Evolutionary conservation across 208 protist species (phyloP), one percentile per base, ranked within the genome.

Genomic region (Acanthamoeba triangularis): DNA sequence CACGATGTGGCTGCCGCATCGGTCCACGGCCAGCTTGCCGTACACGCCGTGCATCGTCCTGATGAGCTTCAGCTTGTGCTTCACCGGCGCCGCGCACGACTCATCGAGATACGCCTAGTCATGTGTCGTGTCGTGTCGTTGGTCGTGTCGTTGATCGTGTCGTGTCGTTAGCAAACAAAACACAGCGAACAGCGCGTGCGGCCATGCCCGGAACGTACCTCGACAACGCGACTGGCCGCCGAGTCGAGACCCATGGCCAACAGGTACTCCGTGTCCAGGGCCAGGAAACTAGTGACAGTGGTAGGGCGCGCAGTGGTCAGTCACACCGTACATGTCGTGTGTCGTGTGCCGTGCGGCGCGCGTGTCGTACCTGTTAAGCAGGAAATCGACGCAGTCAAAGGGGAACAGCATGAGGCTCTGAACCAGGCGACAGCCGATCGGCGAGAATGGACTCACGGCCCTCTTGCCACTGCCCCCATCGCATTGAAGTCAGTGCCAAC

Each of bases 1-100:
- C 20, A 90, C 82, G 35, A 90, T 90, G 82, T 90, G 82, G 82
- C 82, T 90, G 47, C 82, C 82, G 82, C 56, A 90, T 18, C 33
- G 20, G 52, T 90, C 52, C 13, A 67, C 82, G 35, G 82, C 82
- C 14, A 90, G 52, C 82, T 65, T 13, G 41, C 20, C 74, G 74
- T 30, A 82, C 30, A n/a, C 11, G 33, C 74, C 74, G 30, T 82
- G 74, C 74, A 82, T 54, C 14, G 74, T 33, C 33, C 41, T 11
- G 41, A 82, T 82, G 18, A 82, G 18, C 74, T 82, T 82, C 18
- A 82, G 35, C 41, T 82, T 82, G 41, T 82, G 74, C 74, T 82
- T 82, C 20, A n/a, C 20, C 74, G 74, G 74, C 41, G 41, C 74
- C 23, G 33, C 20, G 41, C 74, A 82, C 41, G 74, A 82, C 30